Evolutionary conservation across 495 filamentous ascomycete genomes (phyloP).

Genomic region (Hypoxylon rickii): DNA sequence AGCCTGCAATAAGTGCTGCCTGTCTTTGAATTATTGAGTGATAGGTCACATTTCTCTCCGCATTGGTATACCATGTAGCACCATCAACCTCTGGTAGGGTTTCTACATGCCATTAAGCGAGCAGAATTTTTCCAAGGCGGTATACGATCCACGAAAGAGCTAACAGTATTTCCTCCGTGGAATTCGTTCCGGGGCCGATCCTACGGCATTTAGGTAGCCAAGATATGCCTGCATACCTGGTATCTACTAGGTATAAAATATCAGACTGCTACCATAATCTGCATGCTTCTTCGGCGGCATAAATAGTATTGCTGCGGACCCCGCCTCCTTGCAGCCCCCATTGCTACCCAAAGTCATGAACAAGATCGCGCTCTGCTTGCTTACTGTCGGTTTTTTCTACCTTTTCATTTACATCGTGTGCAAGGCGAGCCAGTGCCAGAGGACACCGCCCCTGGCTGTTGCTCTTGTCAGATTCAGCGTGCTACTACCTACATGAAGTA

Average conservation of each 20-base stretch:
- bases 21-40: no score
- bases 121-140: no score
- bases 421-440: no score
- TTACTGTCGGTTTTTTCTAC: no score
- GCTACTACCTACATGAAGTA: neutral
- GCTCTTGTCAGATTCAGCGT: neutral
- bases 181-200: constrained; percentile 1
- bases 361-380: neutral
- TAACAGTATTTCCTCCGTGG: neutral
- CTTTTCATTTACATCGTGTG: no score
- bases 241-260: neutral
- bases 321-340: constrained; percentile 26
- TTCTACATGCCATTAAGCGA: neutral
- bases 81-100: no score
- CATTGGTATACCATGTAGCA: no score
- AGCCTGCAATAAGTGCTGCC: no score
- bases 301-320: constrained; percentile 25
- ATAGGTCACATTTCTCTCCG: no score
- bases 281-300: neutral
- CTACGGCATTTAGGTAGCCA: neutral
- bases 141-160: no score
- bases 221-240: neutral
- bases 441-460: no score
- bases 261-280: constrained; percentile 10
- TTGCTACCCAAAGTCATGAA: constrained; percentile 18